A percentile compares a stretch with the other conserved stretches of the same genome.
These are phyloP conservation scores for Gossypium armourianum DNA, from an alignment of 441 rosid genomes.

Conservation along the genomic window DNA sequence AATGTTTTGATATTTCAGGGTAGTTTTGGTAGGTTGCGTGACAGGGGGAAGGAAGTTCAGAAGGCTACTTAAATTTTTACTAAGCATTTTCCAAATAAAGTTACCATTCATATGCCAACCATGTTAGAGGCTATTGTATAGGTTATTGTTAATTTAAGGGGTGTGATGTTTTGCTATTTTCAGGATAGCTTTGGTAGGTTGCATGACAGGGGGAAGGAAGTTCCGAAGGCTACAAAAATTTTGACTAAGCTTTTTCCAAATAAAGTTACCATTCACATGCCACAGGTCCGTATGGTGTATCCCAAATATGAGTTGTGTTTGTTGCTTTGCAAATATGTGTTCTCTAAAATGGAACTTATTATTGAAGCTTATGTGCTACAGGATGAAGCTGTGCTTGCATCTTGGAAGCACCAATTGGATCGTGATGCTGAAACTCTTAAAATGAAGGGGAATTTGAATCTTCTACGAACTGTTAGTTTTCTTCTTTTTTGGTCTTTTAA, in stretches of 20 bases:
- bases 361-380: slow-evolving; percentile 21
- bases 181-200: slow-evolving; percentile 79
- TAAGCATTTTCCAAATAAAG: slow-evolving; percentile 71
- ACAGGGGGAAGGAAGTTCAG: slow-evolving; percentile 63
- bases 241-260: slow-evolving; percentile 65
- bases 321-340: background rate
- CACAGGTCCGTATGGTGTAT: slow-evolving; percentile 38
- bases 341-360: background rate
- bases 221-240: slow-evolving; percentile 56
- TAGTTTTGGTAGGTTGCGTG: slow-evolving; percentile 65
- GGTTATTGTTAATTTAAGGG: slow-evolving; percentile 20
- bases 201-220: slow-evolving; percentile 67
- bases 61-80: slow-evolving; percentile 52
- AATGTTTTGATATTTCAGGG: slow-evolving; percentile 33
- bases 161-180: slow-evolving; percentile 18
- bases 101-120: slow-evolving; percentile 54
- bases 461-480: slow-evolving; percentile 43
- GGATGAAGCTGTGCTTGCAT: slow-evolving; percentile 55
- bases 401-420: slow-evolving; percentile 64
- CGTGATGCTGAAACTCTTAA: slow-evolving; percentile 67
- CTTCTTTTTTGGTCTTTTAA: slow-evolving; percentile 14
- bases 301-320: background rate
- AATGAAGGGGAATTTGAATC: slow-evolving; percentile 60
- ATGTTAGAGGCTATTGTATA: background rate
- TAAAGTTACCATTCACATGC: slow-evolving; percentile 66